These are phyloP conservation scores for Melanopsichium pennsylvanicum DNA, from an alignment of 1,284 basidiomycete genomes.

Conservation along the genomic window DNA sequence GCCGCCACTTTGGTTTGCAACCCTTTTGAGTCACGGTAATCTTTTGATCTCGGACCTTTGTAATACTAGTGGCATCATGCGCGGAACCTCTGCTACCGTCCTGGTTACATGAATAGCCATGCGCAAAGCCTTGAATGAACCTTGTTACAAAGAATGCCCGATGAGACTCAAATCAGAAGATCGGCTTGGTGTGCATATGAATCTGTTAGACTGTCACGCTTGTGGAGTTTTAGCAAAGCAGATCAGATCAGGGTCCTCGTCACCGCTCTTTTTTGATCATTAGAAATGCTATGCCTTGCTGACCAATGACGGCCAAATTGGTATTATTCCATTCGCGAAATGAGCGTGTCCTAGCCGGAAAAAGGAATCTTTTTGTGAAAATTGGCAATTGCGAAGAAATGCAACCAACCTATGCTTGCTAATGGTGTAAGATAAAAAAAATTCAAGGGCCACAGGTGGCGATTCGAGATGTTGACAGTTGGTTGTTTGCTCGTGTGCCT, in stretches of 20 bases:
- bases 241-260: conserved; percentile 6
- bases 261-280: neutral
- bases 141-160: neutral
- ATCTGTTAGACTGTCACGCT: no score
- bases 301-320: conserved; percentile 14
- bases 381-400: no score
- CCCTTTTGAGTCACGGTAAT: no score
- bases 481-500: conserved; percentile 21
- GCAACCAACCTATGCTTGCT: no score
- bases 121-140: no score
- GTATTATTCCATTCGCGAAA: no score
- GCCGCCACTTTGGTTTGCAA: no score
- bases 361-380: no score
- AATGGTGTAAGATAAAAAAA: neutral
- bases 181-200: no score
- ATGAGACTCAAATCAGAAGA: neutral
- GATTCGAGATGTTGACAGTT: no score
- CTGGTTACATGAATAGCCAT: no score
- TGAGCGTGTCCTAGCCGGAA: no score
- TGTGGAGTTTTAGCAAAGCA: conserved; percentile 21
- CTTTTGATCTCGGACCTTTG: neutral
- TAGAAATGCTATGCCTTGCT: conserved; percentile 9
- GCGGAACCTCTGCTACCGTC: neutral
- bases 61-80: neutral
- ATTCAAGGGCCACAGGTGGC: conserved; percentile 8